phyloP scores from a whole-genome alignment of 2,329 filamentous ascomycete species.

The Ploettnerulaceae sp. region DNA sequence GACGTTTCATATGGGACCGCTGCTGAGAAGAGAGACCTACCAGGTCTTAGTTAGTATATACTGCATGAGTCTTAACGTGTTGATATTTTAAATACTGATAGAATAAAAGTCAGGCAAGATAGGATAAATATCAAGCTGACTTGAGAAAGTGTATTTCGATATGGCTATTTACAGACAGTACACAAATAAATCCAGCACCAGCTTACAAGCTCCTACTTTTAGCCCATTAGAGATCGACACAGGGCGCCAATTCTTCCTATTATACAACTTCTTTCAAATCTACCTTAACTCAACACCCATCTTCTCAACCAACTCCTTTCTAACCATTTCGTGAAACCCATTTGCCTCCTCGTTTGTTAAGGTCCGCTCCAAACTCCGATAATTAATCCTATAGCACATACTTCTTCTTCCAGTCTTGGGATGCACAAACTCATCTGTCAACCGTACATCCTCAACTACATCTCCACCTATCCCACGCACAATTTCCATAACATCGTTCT shows the following conservation, averaged over 20 bases:
- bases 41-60: no score
- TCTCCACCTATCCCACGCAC: slow-evolving; percentile 79
- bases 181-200: slow-evolving; percentile 5
- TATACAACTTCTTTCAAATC: slow-evolving; percentile 41
- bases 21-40: not conserved
- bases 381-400: slow-evolving; percentile 89
- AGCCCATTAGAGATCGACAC: no score
- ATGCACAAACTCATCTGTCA: slow-evolving; percentile 84
- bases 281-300: slow-evolving; percentile 68
- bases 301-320: slow-evolving; percentile 57
- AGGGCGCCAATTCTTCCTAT: slow-evolving; percentile 4
- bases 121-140: no score
- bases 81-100: no score
- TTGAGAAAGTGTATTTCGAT: slow-evolving; percentile 2
- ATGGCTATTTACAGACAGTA: slow-evolving; percentile 15
- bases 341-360: slow-evolving; percentile 81
- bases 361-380: slow-evolving; percentile 86
- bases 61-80: no score
- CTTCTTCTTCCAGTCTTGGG: slow-evolving; percentile 79
- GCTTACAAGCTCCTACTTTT: no score
- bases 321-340: slow-evolving; percentile 65
- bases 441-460: slow-evolving; percentile 77
- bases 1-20: not conserved
- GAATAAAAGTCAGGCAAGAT: no score
- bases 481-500: slow-evolving; percentile 97